Evolutionary conservation across 257 asterid species (phyloP).

Genomic region (Nicotiana sylvestris): DNA sequence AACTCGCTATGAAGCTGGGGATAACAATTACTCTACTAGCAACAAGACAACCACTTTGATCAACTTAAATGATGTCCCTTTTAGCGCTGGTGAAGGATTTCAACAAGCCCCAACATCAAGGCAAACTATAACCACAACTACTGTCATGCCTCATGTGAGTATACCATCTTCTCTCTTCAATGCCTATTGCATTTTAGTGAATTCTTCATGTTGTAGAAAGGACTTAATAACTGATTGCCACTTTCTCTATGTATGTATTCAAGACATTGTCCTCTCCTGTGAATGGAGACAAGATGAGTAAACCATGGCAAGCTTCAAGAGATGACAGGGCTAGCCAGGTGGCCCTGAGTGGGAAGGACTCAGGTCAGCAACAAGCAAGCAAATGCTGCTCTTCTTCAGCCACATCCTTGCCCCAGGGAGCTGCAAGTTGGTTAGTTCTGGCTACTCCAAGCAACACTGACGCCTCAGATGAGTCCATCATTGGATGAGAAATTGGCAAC

Average conservation of each 20-base stretch:
- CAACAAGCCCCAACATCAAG: slow-evolving; percentile 19
- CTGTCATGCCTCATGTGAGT: slow-evolving; percentile 41
- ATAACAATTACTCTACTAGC: slow-evolving; percentile 20
- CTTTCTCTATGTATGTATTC: not conserved
- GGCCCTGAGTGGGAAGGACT: slow-evolving; percentile 10
- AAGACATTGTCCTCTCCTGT: not conserved
- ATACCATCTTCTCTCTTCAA: not conserved
- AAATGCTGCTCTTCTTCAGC: slow-evolving; percentile 35
- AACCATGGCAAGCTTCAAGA: not conserved
- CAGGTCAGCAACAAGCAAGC: slow-evolving; percentile 20
- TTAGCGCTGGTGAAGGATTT: slow-evolving; percentile 15
- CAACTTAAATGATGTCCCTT: slow-evolving; percentile 50
- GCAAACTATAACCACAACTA: slow-evolving; percentile 12
- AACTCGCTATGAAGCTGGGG: slow-evolving; percentile 30
- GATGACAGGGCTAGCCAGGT: slow-evolving; percentile 10
- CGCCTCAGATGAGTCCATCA: slow-evolving; percentile 44
- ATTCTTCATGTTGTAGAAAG: not conserved
- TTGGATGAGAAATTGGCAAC: slow-evolving; percentile 15
- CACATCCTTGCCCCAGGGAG: slow-evolving; percentile 32
- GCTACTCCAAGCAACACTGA: slow-evolving; percentile 39
- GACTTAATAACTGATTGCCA: not conserved
- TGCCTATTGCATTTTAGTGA: not conserved
- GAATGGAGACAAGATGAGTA: not conserved
- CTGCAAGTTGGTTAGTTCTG: slow-evolving; percentile 61
- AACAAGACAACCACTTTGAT: slow-evolving; percentile 23